Base-by-base conservation (phyloP, 2,329 filamentous ascomycete species). In the Aspergillus candidus region DNA sequence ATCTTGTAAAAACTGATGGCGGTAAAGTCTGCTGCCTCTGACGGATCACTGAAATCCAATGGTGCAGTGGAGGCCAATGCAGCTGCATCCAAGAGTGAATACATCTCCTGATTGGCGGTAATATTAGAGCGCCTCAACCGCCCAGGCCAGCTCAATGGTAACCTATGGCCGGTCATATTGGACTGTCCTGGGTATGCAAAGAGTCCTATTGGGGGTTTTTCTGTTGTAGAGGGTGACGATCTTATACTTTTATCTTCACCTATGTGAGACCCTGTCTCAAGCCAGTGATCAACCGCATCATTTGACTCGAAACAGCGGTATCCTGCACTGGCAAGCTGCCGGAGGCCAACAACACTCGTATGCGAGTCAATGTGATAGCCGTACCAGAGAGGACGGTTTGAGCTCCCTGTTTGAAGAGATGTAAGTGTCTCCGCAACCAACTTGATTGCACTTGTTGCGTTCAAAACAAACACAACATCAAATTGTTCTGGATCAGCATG, bases 1-100 rank as follows among this genome's bases (percentile, higher is more conserved):
- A 51, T 51, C 39, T 51, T 51, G 35, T 51, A 51, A 13, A 51
- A 35, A 8, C 47, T 49, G 33, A 51, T 40, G 2, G 40, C 47
- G 2, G 49, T 51, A 32, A 51, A 51, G 31, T 51, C 49, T 1
- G 49, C 47, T 4, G 49, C 41, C 6, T 32, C 36, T 4, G 36
- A 34, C 4, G 39, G 37, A 29, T 49, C 44, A 2, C 41, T 35
- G 5, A 51, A 40, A 22, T 43, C 37, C 11, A 51, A 29, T 0
- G 49, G 44, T 4, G 47, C 33, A 14, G 47, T 51, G 11, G 49
- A 47, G 14, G 49, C 44, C 8, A 49, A 35, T 3, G 49, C 49
- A 13, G 49, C 49, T 11, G 49, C 49, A 32, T 51, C 49, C 33
- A 38, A 40, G 10, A 51, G 42, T 13, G 37, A 37, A 27, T 41